These are phyloP conservation scores for Tricholoma sp. DNA, from an alignment of 768 basidiomycete species.

Conservation along the genomic window DNA sequence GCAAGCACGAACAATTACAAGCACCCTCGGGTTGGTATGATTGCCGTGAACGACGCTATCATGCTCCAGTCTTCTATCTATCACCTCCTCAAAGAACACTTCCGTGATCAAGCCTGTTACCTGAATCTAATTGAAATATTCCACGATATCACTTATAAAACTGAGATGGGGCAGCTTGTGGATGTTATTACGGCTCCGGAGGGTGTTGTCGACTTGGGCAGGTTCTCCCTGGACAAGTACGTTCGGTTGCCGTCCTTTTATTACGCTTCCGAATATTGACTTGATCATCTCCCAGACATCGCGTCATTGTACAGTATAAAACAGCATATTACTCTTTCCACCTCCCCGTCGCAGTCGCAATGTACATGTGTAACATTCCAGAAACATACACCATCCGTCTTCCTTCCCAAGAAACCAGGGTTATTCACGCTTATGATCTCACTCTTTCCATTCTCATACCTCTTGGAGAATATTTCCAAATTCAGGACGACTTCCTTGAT, in stretches of 20 bases:
- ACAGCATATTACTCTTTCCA: conserved; percentile 98
- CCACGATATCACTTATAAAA: conserved; percentile 87
- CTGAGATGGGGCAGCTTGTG: conserved; percentile 94
- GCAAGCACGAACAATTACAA: conserved; percentile 9
- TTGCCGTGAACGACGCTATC: conserved; percentile 95
- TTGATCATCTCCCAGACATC: conserved; percentile 53
- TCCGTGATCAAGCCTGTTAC: conserved; percentile 77
- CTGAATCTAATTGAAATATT: conserved; percentile 88
- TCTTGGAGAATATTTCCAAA: conserved; percentile 97
- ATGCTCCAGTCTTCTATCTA: conserved; percentile 96
- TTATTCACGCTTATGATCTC: conserved; percentile 58
- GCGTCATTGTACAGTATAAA: conserved; percentile 93
- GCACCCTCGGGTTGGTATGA: conserved; percentile 55
- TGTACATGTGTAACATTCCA: conserved; percentile 71
- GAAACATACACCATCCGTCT: conserved; percentile 33
- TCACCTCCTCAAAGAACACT: conserved; percentile 81
- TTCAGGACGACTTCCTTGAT: conserved; percentile 97
- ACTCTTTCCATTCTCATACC: conserved; percentile 82
- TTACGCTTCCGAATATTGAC: background rate
- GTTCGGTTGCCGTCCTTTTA: background rate
- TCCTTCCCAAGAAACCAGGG: conserved; percentile 13
- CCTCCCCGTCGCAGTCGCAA: conserved; percentile 92
- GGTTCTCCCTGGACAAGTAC: conserved; percentile 84
- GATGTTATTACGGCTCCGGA: conserved; percentile 96
- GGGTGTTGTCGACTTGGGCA: conserved; percentile 76